Base-by-base conservation (phyloP, 148 eudicot species). In the Camellia lanceoleosa region DNA sequence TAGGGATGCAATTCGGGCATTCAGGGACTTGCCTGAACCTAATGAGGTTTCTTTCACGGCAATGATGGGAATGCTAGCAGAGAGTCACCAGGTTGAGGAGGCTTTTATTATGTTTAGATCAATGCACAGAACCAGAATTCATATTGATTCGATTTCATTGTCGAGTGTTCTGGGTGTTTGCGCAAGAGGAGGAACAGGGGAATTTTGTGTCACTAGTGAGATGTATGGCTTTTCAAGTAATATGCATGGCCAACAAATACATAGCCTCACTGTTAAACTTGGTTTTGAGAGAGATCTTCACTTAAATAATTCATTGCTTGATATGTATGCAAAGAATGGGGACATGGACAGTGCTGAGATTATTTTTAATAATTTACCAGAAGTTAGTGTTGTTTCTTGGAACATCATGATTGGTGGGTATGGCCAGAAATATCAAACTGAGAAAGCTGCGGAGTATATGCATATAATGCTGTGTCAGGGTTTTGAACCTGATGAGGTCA, bases 41-140 rank as follows among this genome's bases (percentile, higher is more conserved):
- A 94, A 92, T 75, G 95, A 91, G 87, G 92, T 94, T 78, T 91
- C 97, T 59, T 94, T 92, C 80, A 94, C 98, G 4, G 90, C 93
- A 30, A 87, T 92, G 81, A 90, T 92, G 89, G 86, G 92, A 74
- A 91, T 79, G 14, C 83, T 92, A 79, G 87, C 83, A 15, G 89
- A 87, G 64, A 78, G 85, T 55, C 89, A 83, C 60, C 86, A 82
- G 74, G 80, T 85, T 43, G 89, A 88, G 68, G 92, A 92, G 81
- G 94, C 98, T 2, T 78, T 92, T 68, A 73, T 77, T 46, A 86
- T 87, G 87, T 91, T 92, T 82, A 80, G 84, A 77, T 84, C 78
- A 55, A 92, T 94, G 93, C 88, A 80, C 60, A 85, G 83, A 68
- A 78, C 38, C 43, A 80, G 88, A 60, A 87, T 85, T 77, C 52